Base-by-base conservation (phyloP, 768 basidiomycete genomes). In the Rubroboletus pulcherrimus region DNA sequence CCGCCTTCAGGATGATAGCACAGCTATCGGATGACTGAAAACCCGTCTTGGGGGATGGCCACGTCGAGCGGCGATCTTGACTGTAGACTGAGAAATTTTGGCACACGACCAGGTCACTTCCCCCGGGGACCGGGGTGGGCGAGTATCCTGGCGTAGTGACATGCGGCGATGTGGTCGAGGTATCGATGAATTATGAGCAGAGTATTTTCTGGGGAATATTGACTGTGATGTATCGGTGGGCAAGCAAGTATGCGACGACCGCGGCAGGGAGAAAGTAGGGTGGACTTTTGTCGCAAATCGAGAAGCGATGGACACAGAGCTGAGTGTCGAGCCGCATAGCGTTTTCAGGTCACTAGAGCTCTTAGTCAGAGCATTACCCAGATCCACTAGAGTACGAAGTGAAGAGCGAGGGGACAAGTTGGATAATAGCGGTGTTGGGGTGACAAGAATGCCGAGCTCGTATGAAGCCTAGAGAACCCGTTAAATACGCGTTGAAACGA, bases 101-200 rank as follows among this genome's bases (percentile, higher is more conserved):
- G 69, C 69, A 61, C 69, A 70, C 34, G 69, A 69, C 69, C 69
- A 70, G 31, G 69, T 29, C 33, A 8, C 37, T 24, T 61, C 56
- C 50, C 49, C 58, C 5, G 59, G 37, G 6, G 53, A 45, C 8
- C n/a, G 54, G 41, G 56, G 45, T 49, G 44, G 41, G 37, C 33
- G 46, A 12, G 34, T 38, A 24, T 62, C 54, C 29, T 55, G 47
- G 1, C 42, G 53, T 29, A 57, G 47, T 34, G 58, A 61, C 30
- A 41, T 30, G 45, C 53, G 58, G 0, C 58, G 66, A 35, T 35
- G 55, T 49, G 55, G 9, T 34, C 21, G 66, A 24, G 50, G 39
- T 41, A 49, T 62, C 38, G 46, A 45, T 34, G 56, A 5, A 41
- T 46, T 51, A 49, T 62, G 49, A 34, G 37, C 46, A 17, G 29